These are phyloP conservation scores for Komagataella mondaviorum DNA, from an alignment of 805 yeast genomes.

Conservation along the genomic window DNA sequence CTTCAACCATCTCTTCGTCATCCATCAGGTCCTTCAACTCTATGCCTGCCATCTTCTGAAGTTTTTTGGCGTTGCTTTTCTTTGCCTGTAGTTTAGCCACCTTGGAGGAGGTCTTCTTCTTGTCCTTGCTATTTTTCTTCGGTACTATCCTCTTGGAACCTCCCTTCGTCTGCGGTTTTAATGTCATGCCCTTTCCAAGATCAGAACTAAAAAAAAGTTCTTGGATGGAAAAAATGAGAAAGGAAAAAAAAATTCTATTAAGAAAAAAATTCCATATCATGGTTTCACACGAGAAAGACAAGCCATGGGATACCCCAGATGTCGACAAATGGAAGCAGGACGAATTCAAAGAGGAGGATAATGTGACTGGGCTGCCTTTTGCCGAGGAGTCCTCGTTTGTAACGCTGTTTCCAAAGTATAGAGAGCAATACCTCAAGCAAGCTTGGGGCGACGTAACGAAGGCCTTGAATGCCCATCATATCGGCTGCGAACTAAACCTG, in stretches of 20 bases:
- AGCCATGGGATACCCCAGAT: slow-evolving; percentile 96
- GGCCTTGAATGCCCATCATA: slow-evolving; percentile 56
- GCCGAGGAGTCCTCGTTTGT: slow-evolving; percentile 94
- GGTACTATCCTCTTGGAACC: slow-evolving; percentile 9
- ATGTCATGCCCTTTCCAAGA: background rate
- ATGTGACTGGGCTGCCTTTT: slow-evolving; percentile 74
- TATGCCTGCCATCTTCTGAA: background rate
- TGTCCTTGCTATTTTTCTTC: slow-evolving; percentile 2
- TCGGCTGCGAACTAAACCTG: slow-evolving; percentile 76
- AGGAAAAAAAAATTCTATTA: too few relatives aligned
- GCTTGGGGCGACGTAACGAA: slow-evolving; percentile 91
- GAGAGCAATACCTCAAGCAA: slow-evolving; percentile 79
- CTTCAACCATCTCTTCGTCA: background rate
- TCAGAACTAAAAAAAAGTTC: background rate
- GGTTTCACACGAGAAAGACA: slow-evolving; percentile 69
- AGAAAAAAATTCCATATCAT: background rate
- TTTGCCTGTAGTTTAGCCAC: background rate
- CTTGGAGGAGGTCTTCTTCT: background rate
- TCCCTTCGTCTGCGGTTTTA: slow-evolving; percentile 7
- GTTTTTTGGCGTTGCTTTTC: background rate
- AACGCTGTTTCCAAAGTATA: slow-evolving; percentile 91
- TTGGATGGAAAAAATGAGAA: background rate
- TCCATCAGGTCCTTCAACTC: background rate
- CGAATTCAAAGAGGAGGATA: slow-evolving; percentile 83
- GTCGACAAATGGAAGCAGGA: slow-evolving; percentile 87